Evolutionary conservation across 2,329 filamentous ascomycete species (phyloP).

Genomic region (Colletotrichum lentis): DNA sequence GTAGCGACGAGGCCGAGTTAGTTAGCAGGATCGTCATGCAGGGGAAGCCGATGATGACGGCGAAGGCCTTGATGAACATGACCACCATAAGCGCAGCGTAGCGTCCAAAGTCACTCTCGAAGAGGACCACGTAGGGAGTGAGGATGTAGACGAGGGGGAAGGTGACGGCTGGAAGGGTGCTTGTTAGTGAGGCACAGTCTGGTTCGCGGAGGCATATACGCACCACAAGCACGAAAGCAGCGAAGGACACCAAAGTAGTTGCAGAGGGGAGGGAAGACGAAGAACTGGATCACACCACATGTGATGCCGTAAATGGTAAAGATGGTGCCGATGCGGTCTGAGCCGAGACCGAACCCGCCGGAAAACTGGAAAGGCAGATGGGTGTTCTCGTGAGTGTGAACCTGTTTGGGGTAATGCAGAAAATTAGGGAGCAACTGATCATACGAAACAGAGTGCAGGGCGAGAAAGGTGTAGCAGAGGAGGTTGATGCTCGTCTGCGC

Average conservation of each 20-base stretch:
- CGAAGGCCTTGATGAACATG: slow-evolving; percentile 77
- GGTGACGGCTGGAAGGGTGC: slow-evolving; percentile 55
- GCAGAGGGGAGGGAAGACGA: slow-evolving; percentile 81
- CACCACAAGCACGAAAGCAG: slow-evolving; percentile 73
- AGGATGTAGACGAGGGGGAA: slow-evolving; percentile 81
- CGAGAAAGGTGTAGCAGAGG: slow-evolving; percentile 79
- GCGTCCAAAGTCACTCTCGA: slow-evolving; percentile 58
- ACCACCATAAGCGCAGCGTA: slow-evolving; percentile 70
- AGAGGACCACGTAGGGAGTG: slow-evolving; percentile 81
- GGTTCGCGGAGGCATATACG: slow-evolving; percentile 39
- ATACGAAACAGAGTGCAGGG: slow-evolving; percentile 82
- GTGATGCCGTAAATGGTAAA: slow-evolving; percentile 84
- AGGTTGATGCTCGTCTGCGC: slow-evolving; percentile 79
- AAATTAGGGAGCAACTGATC: slow-evolving; percentile 92
- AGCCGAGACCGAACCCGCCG: slow-evolving; percentile 78
- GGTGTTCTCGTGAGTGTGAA: slow-evolving; percentile 66
- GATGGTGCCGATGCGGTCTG: slow-evolving; percentile 80
- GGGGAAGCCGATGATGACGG: slow-evolving; percentile 86
- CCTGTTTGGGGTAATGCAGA: slow-evolving; percentile 74
- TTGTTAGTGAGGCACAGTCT: background rate
- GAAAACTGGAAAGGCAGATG: slow-evolving; percentile 81
- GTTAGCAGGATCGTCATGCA: slow-evolving; percentile 88
- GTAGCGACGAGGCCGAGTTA: slow-evolving; percentile 84
- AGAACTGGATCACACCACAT: slow-evolving; percentile 84
- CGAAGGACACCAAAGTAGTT: slow-evolving; percentile 75